phyloP scores from a whole-genome alignment of 805 yeast species.

The Metschnikowia koreensis region DNA sequence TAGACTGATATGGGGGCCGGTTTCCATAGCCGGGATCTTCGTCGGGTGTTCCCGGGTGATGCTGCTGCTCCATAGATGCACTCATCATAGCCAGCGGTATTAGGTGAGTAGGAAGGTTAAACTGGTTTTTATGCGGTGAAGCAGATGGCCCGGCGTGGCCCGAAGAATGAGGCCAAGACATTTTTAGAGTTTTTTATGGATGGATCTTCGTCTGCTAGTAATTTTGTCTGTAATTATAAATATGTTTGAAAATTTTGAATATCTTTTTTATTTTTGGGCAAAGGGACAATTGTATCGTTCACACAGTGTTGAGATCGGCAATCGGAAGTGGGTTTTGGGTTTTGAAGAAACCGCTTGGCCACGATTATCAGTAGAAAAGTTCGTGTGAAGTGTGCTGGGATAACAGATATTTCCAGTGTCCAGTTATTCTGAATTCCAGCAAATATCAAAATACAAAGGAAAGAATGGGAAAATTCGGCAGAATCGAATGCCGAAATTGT shows the following conservation, averaged over 20 bases:
- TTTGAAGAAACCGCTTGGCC: too few species aligned
- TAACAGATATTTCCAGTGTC: neutral
- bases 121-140: slow-evolving; percentile 19
- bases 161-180: slow-evolving; percentile 5
- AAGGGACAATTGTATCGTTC: too few species aligned
- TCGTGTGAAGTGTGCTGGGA: too few species aligned
- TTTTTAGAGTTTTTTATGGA: neutral
- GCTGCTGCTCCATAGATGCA: neutral
- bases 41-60: neutral
- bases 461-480: neutral
- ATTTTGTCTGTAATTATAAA: too few species aligned
- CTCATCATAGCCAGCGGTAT: slow-evolving; percentile 24
- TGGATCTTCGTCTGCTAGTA: neutral
- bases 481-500: neutral
- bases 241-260: too few species aligned
- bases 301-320: too few species aligned
- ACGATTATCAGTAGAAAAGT: too few species aligned
- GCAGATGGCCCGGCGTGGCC: slow-evolving; percentile 5
- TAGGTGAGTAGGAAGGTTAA: slow-evolving; percentile 28
- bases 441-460: neutral
- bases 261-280: too few species aligned
- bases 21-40: neutral
- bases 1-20: neutral
- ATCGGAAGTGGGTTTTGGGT: too few species aligned
- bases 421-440: neutral